Evolutionary conservation across 768 basidiomycete genomes (phyloP).

Genomic region (Rhizopogon salebrosus): DNA sequence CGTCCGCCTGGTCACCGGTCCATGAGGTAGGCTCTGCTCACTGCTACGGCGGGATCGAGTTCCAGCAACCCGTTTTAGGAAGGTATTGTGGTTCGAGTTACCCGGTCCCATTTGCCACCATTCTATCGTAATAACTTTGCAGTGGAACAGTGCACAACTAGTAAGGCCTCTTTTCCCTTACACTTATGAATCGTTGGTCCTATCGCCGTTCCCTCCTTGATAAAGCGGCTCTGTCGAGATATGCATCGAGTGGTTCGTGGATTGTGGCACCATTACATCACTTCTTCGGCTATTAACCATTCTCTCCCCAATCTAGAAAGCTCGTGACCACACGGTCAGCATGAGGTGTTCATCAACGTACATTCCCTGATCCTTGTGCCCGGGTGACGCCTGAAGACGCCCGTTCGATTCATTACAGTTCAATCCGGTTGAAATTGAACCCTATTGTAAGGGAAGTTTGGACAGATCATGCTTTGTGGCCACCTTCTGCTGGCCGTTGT

Average conservation of each 20-base stretch:
- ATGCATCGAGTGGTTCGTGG: neutral
- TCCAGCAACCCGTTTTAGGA: slow-evolving; percentile 18
- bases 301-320: neutral
- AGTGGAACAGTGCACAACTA: neutral
- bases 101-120: slow-evolving; percentile 11
- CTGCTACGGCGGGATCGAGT: slow-evolving; percentile 3
- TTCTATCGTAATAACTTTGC: neutral
- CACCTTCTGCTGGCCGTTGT: slow-evolving; percentile 10
- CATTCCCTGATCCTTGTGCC: neutral
- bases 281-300: neutral
- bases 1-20: slow-evolving; percentile 5
- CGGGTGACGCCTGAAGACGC: neutral
- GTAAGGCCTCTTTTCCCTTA: neutral
- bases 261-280: neutral
- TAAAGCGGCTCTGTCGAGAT: neutral
- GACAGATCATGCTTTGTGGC: neutral
- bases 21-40: slow-evolving; percentile 13
- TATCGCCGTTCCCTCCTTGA: neutral
- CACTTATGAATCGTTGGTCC: too few species aligned
- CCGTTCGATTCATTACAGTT: slow-evolving; percentile 1
- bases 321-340: neutral
- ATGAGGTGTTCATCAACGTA: neutral
- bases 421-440: neutral
- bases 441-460: slow-evolving; percentile 1
- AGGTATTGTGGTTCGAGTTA: slow-evolving; percentile 25